Evolutionary conservation across 495 filamentous ascomycete genomes (phyloP).

Genomic region (Tuber brumale): DNA sequence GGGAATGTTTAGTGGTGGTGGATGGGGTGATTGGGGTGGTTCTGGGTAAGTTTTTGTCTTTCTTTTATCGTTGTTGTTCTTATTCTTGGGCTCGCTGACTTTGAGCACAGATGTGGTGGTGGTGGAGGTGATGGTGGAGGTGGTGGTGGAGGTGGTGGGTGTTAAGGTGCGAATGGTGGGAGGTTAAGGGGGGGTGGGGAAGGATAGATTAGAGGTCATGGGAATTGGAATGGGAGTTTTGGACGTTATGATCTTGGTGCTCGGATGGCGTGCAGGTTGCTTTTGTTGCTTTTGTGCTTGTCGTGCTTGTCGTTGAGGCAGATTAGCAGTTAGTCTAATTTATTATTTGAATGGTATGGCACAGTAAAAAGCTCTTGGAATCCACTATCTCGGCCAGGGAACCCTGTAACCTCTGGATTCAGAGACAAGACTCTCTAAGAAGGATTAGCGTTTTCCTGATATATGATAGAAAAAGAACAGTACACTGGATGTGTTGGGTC

Average conservation of each 20-base stretch:
- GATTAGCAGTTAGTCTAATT: no score
- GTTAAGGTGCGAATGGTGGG: conserved; percentile 2
- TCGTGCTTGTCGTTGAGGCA: not conserved
- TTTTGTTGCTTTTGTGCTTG: not conserved
- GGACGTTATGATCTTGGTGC: not conserved
- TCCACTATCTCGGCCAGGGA: no score
- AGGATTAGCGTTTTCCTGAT: no score
- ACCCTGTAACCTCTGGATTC: no score
- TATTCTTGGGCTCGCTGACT: conserved; percentile 3
- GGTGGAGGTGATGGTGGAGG: conserved; percentile 1
- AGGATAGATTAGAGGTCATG: not conserved
- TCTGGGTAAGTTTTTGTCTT: not conserved
- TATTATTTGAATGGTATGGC: not conserved
- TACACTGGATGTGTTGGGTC: no score
- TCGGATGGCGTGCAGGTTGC: not conserved
- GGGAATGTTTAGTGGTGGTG: not conserved
- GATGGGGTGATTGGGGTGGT: not conserved
- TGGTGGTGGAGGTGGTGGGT: conserved; percentile 7
- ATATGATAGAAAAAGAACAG: no score
- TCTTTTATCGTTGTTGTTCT: not conserved
- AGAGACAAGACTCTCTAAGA: no score
- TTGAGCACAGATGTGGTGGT: conserved; percentile 9
- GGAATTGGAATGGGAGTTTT: not conserved
- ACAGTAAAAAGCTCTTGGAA: no score
- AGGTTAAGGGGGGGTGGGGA: not conserved